phyloP scores from a whole-genome alignment of 1,284 basidiomycete genomes.

The Pascua sp. region DNA sequence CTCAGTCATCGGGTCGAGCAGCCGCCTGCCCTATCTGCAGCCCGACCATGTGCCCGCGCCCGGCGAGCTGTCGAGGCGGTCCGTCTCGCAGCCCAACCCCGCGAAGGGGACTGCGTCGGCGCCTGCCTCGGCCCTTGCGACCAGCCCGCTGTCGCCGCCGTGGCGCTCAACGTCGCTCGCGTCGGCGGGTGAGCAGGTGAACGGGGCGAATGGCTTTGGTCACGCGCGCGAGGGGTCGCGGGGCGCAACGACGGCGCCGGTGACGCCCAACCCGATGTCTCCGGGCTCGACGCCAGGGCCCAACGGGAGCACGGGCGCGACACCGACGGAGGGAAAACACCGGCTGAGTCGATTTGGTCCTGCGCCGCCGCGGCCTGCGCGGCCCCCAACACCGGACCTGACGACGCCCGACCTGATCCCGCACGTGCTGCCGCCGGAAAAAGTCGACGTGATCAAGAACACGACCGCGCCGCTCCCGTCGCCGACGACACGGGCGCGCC shows the following conservation, averaged over 20 bases:
- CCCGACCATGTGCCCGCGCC: constrained; percentile 2
- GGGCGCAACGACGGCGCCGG: too few relatives aligned
- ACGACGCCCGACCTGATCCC: constrained; percentile 3
- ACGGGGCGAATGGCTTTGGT: too few relatives aligned
- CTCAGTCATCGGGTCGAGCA: not conserved
- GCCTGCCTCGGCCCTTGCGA: too few relatives aligned
- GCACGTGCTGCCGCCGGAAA: constrained; percentile 8
- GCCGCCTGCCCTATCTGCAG: constrained; percentile 14
- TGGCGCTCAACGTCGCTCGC: too few relatives aligned
- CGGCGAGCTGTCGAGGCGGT: not conserved
- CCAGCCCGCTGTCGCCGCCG: too few relatives aligned
- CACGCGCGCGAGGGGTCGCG: too few relatives aligned
- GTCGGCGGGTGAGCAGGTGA: too few relatives aligned
- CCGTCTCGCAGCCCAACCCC: constrained; percentile 1
- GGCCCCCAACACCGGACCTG: constrained; percentile 19
- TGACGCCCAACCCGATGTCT: not conserved
- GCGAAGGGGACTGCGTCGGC: not conserved
- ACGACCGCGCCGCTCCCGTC: not conserved
- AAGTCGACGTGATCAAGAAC: constrained; percentile 9
- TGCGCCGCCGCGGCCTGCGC: constrained; percentile 10
- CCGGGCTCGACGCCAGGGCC: not conserved
- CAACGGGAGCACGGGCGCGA: too few relatives aligned
- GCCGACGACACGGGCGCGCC: constrained; percentile 2
- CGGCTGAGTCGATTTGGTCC: not conserved
- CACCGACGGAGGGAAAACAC: not conserved